phyloP scores from a whole-genome alignment of 306 rosid genomes.

The Cucumis sativus region Cucumber_9930_V3 NC_026655.2:23868001-23868500 shows the following conservation, averaged over 20 bases:
- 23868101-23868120: no score
- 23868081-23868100: neutral
- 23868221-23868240: neutral
- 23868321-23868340: neutral
- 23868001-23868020: neutral
- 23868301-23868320: neutral
- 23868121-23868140: no score
- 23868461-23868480: neutral
- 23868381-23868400: neutral
- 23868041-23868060: no score
- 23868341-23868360: neutral
- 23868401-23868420: neutral
- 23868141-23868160: no score
- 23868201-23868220: no score
- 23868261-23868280: slow-evolving; percentile 1
- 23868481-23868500: neutral
- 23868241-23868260: neutral
- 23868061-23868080: neutral
- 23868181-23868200: no score
- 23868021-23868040: no score
- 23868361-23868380: neutral
- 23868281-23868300: neutral
- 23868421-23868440: neutral
- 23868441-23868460: neutral
- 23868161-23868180: no score